Evolutionary conservation across 2,329 filamentous ascomycete genomes (phyloP), one percentile per base, ranked within the genome.

Genomic region (Apiospora pterosperma): DNA sequence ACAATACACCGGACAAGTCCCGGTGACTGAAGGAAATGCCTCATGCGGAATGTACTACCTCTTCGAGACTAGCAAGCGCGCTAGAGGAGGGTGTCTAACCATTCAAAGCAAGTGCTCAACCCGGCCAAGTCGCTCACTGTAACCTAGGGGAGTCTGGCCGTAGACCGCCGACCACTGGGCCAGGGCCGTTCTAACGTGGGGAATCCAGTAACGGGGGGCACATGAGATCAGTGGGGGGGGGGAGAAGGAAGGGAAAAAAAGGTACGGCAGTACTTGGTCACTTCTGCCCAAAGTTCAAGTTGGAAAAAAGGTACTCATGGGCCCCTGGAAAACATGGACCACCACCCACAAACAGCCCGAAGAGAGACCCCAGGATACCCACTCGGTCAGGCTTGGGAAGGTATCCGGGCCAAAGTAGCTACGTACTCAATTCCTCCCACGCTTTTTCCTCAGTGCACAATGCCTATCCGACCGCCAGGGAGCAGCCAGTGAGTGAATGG

Each of bases 261-360:
- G 59, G 59, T 61, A 61, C 59, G 36, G 36, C 21, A 21, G 59
- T 61, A 61, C 59, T 41, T 41, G 23, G 36, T 8, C 23, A 28
- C 36, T n/a, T 41, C 16, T 48, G 60, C 60, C 39, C 60, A 48
- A 62, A 34, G 60, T 42, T 36, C 39, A 61, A 11, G 59, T 34
- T 55, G 48, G 19, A 21, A 55, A 52, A 55, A 34, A 55, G 48
- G 48, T 55, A 61, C 59, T 41, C 59, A 19, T 34, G 60, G 39
- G 19, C 39, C 39, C 60, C 60, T 44, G 38, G 60, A 44, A 36
- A 62, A 31, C 60, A 39, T 31, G 39, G 60, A 42, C 60, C 60
- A 44, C 60, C 60, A 62, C 60, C 60, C 60, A 62, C 60, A 62
- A 62, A 62, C 60, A 62, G 60, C 60, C 60, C 60, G 60, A 62